These are phyloP conservation scores for Pichia scutulata DNA, from an alignment of 805 yeast species.

Conservation along the genomic window DNA sequence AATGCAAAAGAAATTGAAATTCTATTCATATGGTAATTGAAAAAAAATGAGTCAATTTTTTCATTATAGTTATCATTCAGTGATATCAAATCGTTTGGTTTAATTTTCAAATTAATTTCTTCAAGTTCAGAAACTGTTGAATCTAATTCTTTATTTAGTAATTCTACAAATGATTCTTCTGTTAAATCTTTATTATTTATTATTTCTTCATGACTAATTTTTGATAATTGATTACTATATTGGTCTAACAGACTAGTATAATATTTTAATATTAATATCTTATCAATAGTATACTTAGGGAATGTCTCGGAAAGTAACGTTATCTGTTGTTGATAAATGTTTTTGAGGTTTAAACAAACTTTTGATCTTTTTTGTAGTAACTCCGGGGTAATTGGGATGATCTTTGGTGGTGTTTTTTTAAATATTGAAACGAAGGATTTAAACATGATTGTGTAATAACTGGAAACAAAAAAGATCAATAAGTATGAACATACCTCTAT, in stretches of 20 bases:
- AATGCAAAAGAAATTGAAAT: slow-evolving; percentile 21
- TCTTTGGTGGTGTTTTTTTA: slow-evolving; percentile 1
- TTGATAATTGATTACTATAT: slow-evolving; percentile 1
- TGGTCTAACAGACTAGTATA: slow-evolving; percentile 3
- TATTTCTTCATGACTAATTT: background rate
- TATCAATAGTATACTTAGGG: background rate
- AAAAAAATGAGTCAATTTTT: slow-evolving; percentile 18
- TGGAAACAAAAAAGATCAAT: no score
- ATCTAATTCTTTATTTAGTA: slow-evolving; percentile 8
- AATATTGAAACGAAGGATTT: slow-evolving; percentile 6
- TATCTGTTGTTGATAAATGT: slow-evolving; percentile 11
- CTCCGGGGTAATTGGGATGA: slow-evolving; percentile 9
- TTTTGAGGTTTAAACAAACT: slow-evolving; percentile 4
- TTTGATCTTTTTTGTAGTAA: slow-evolving; percentile 6
- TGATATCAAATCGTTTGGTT: slow-evolving; percentile 13
- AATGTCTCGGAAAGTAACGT: background rate
- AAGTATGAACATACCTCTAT: background rate
- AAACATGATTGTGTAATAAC: slow-evolving; percentile 11
- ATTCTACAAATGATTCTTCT: slow-evolving; percentile 4
- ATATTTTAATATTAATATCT: slow-evolving; percentile 4
- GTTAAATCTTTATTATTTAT: background rate
- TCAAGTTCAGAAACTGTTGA: slow-evolving; percentile 10
- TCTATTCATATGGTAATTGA: slow-evolving; percentile 19
- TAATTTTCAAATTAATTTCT: slow-evolving; percentile 7
- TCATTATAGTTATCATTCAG: slow-evolving; percentile 16